phyloP scores from a whole-genome alignment of 2,329 filamentous ascomycete genomes.

The Sordariomycetes sp. region DNA sequence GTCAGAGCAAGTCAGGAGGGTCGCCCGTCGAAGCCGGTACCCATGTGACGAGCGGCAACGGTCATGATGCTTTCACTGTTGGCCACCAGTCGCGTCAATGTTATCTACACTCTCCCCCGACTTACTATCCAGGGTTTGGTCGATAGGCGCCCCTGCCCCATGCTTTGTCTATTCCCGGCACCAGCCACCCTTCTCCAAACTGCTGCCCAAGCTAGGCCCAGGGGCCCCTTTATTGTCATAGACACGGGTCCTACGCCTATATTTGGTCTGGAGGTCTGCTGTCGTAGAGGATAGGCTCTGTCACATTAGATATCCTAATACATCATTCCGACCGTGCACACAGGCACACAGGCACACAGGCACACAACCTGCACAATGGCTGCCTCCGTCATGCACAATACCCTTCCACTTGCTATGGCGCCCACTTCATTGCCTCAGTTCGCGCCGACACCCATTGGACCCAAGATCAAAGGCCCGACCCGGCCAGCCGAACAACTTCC shows the following conservation, averaged over 20 bases:
- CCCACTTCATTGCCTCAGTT: background rate
- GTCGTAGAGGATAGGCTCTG: background rate
- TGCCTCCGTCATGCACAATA: background rate
- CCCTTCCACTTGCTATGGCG: background rate
- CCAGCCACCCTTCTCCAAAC: background rate
- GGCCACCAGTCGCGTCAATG: background rate
- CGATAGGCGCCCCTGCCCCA: background rate
- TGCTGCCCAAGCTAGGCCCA: no score
- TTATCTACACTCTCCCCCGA: background rate
- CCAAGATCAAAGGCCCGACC: constrained; percentile 14
- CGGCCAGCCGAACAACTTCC: constrained; percentile 11
- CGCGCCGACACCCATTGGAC: constrained; percentile 14
- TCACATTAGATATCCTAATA: background rate
- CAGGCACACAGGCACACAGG: background rate
- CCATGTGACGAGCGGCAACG: background rate
- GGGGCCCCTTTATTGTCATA: background rate
- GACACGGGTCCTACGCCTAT: background rate
- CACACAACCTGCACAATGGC: background rate
- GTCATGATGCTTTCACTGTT: background rate
- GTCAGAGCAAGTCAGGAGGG: background rate
- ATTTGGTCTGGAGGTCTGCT: background rate
- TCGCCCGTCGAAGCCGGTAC: background rate
- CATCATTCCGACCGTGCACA: background rate
- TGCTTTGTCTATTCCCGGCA: background rate
- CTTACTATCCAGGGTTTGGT: constrained; percentile 1